phyloP scores from a whole-genome alignment of 140 eudicot species.

The Bidens hawaiensis region DNA sequence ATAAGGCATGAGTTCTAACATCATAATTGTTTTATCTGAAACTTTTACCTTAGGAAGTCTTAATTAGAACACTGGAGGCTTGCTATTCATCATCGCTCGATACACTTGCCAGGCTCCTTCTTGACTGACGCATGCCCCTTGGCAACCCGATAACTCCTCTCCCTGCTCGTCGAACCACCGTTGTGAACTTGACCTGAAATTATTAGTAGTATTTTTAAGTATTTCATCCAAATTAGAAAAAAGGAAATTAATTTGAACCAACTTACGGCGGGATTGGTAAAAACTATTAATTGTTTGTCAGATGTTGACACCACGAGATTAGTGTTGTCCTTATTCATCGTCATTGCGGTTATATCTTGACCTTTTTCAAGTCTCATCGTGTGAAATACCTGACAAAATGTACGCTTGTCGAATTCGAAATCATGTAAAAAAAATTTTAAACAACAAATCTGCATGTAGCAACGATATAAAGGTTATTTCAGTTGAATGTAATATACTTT shows the following conservation, averaged over 20 bases:
- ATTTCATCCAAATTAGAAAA: neutral
- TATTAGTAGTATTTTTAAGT: neutral
- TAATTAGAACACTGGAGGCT: no score
- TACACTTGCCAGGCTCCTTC: conserved; percentile 37
- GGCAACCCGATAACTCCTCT: conserved; percentile 36
- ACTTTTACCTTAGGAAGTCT: no score
- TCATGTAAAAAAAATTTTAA: neutral
- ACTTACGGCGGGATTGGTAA: conserved; percentile 92
- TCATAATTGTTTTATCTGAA: no score
- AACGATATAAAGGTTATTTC: neutral
- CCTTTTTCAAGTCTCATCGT: conserved; percentile 56
- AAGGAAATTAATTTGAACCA: conserved; percentile 4
- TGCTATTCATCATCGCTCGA: conserved; percentile 40
- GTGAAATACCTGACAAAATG: conserved; percentile 67
- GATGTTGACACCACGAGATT: conserved; percentile 89
- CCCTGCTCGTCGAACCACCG: conserved; percentile 35
- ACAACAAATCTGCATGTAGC: no score
- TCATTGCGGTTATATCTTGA: conserved; percentile 68
- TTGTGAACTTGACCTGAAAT: conserved; percentile 35
- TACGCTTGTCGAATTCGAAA: neutral
- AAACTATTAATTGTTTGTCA: conserved; percentile 70
- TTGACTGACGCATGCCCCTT: conserved; percentile 32
- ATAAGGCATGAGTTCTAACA: no score
- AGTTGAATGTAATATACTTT: neutral
- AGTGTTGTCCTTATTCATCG: conserved; percentile 82